Percentiles rank a stretch among this genome's conserved stretches.
phyloP scores from a whole-genome alignment of 257 asterid species.

The Nicotiana noctiflora region DNA sequence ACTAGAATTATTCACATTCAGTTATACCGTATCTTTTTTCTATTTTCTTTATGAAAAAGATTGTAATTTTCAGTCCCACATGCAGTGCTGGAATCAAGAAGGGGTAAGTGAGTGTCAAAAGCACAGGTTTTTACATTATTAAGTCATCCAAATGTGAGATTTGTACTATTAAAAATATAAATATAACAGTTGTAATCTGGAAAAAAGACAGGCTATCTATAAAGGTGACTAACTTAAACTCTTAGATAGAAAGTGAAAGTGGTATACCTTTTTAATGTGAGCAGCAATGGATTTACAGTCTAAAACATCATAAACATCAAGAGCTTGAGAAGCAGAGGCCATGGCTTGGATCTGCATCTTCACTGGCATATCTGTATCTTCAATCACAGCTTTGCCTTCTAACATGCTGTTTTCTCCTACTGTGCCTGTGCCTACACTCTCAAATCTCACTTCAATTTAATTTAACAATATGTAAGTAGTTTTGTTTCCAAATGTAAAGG shows the following conservation, averaged over 20 bases:
- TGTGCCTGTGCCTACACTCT: neutral
- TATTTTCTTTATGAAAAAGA: neutral
- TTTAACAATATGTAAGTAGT: too few species aligned
- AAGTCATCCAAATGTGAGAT: too few species aligned
- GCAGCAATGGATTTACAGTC: conserved; percentile 55
- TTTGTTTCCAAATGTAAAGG: neutral
- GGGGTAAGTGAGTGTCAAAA: neutral
- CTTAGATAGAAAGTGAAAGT: neutral
- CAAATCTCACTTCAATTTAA: neutral
- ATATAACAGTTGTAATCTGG: too few species aligned
- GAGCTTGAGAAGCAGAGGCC: conserved; percentile 80
- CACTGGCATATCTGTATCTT: conserved; percentile 75
- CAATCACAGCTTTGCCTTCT: conserved; percentile 54
- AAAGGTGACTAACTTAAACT: too few species aligned
- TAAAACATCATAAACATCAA: conserved; percentile 76
- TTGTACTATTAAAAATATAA: too few species aligned
- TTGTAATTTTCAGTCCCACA: neutral
- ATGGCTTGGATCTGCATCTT: conserved; percentile 95
- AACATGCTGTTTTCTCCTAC: conserved; percentile 15
- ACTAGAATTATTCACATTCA: too few species aligned
- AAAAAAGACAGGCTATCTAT: too few species aligned
- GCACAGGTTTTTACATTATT: too few species aligned
- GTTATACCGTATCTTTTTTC: too few species aligned
- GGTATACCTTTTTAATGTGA: conserved; percentile 46
- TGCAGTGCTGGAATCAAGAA: neutral